These are phyloP conservation scores for Amaranthus tricolor DNA, from an alignment of 179 eudicot species.

Conservation along the genomic window DNA sequence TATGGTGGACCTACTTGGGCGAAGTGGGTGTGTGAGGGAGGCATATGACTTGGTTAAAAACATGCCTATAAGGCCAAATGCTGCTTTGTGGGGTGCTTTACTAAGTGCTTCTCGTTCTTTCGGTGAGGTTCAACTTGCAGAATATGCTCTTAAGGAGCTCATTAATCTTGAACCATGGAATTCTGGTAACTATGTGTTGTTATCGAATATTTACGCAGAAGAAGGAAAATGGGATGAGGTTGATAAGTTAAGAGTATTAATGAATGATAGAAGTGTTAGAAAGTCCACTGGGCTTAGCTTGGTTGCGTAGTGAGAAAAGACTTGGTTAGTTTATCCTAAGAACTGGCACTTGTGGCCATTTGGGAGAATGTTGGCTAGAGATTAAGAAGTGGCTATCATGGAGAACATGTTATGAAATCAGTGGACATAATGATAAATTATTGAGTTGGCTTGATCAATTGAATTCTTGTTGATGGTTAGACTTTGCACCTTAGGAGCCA, in stretches of 20 bases:
- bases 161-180: constrained; percentile 63
- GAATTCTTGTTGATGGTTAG: neutral
- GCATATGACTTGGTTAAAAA: constrained; percentile 48
- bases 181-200: constrained; percentile 69
- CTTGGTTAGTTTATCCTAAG: neutral
- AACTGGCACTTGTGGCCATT: neutral
- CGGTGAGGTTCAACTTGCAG: constrained; percentile 56
- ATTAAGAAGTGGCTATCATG: neutral
- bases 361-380: neutral
- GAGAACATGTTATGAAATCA: neutral
- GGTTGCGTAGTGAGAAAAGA: constrained; percentile 24
- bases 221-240: constrained; percentile 69
- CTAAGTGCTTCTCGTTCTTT: constrained; percentile 58
- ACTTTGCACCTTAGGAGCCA: neutral
- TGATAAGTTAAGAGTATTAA: constrained; percentile 51
- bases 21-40: constrained; percentile 55
- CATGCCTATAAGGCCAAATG: constrained; percentile 70
- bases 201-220: constrained; percentile 72
- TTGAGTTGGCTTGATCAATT: neutral
- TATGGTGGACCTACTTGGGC: constrained; percentile 73
- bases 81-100: constrained; percentile 74
- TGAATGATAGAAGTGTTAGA: constrained; percentile 45
- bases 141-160: constrained; percentile 55
- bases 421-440: neutral
- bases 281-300: constrained; percentile 52